Conservation (phyloP, 257 asterid species). For the Solanum ossicruentum region DNA sequence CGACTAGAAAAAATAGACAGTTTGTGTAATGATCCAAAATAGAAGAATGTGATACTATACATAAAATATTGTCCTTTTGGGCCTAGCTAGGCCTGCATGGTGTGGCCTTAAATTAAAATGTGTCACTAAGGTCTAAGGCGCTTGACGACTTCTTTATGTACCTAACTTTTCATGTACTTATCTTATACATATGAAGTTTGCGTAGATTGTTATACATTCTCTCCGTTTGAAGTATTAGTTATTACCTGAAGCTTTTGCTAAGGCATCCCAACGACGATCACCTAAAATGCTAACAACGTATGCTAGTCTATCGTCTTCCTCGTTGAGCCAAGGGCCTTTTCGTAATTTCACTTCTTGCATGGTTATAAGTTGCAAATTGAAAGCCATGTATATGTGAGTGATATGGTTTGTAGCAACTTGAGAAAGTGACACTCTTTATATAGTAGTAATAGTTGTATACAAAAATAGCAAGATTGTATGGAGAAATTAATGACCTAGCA, state of each 20-base stretch:
- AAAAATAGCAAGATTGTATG: not conserved
- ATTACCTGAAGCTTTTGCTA: constrained; percentile 65
- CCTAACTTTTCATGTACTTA: not conserved
- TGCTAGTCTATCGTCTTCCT: constrained; percentile 50
- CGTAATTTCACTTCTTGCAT: constrained; percentile 35
- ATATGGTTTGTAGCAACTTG: not conserved
- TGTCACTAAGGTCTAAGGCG: not conserved
- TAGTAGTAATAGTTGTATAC: not conserved
- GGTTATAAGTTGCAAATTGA: not conserved
- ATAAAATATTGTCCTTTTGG: not conserved
- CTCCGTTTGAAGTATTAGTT: not conserved
- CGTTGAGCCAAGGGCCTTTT: constrained; percentile 65
- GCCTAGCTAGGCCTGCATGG: not conserved
- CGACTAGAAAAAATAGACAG: not conserved
- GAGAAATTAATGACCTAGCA: not conserved
- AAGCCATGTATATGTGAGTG: not conserved
- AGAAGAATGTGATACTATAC: not conserved
- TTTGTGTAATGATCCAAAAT: not conserved
- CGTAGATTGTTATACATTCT: not conserved
- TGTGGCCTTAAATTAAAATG: not conserved
- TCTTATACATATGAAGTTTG: not conserved
- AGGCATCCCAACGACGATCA: constrained; percentile 58
- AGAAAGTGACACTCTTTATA: constrained; percentile 9
- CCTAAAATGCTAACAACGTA: constrained; percentile 42
- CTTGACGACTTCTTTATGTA: not conserved